Evolutionary conservation across 1,139 yeast genomes (phyloP), one percentile per base, ranked within the genome.

Genomic region (Suhomyces chickasaworum): DNA sequence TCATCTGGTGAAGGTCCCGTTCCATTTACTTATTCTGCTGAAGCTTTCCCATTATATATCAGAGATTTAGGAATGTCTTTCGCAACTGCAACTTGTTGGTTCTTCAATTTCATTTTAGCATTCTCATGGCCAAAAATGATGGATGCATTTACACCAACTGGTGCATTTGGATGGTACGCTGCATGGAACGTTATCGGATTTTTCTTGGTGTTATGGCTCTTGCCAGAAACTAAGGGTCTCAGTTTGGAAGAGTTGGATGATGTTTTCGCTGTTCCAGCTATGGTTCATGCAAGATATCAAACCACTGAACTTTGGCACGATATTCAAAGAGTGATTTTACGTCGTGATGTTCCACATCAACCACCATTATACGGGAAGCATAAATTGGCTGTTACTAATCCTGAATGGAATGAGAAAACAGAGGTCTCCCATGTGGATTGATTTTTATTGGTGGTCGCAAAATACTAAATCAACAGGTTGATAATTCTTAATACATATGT

Each of bases 1-100:
- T 86, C 95, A 0, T 83, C 88, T 3, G 93, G 95, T 50, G 89
- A 86, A 68, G 96, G 96, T 37, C 96, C 95, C 12, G 95, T 89
- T 39, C 95, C 96, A 5, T 89, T 88, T 71, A 86, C 95, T 1
- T 87, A 88, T 61, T 85, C 95, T 27, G 95, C 96, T 13, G 95
- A 89, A 65, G 88, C 87, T 51, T 89, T 87, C 74, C 91, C 95
- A 45, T 75, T 89, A 55, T 86, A 87, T 58, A 84, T 88, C 52
- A 83, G 96, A 68, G 95, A 89, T 59, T 69, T 88, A 44, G 95
- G 96, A 47, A 87, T 90, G 85, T 83, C 93, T 4, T 74, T 84
- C 56, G 96, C 95, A 13, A 86, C 93, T 22, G 87, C 91, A 15
- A 84, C 90, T n/a, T 76, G 89, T 63, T 89, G 96, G 95, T 86